Evolutionary conservation across 1,139 yeast species (phyloP), one percentile per base, ranked within the genome.

Genomic region (Pichia sp.): DNA sequence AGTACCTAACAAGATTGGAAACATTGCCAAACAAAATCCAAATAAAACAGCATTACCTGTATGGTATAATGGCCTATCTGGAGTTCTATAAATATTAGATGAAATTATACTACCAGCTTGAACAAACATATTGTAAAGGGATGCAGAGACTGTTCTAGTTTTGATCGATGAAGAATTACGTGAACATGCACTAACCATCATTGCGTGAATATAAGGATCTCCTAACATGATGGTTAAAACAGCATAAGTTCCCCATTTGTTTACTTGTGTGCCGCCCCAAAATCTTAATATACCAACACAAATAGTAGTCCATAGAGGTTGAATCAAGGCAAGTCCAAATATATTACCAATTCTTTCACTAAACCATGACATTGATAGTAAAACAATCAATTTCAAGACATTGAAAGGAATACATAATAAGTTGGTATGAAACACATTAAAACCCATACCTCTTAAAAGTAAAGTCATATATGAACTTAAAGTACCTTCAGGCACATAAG

Each of bases 181-280:
- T 1, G 84, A 76, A 39, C 73, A 69, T 79, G 84, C 76, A 5
- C 77, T 63, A 35, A 77, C 79, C 50, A 71, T 63, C 42, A 78
- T 65, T 2, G 83, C 78, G 56, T 76, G 74, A 23, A 68, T 64
- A 43, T 74, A 76, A 0, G 75, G 74, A 31, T 42, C 45, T n/a
- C 77, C 79, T 22, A 74, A 55, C 1, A 70, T 52, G 31, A 77
- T 49, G 1, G 79, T 69, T 33, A 68, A 62, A 20, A 76, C 50
- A 1, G 61, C 68, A 61, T 72, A 79, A 1, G 79, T 70, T 2
- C 71, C 73, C 81, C 83, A 75, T 10, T 63, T 57, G 31, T 66
- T 52, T 3, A 58, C 58, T 53, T 69, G 64, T 5, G 75, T 56
- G 1, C 77, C 79, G 1, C 60, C 52, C 79, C 81, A 75, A 59